Conservation (phyloP, 2,329 filamentous ascomycete species). For the Alternaria novae-zelandiae region DNA sequence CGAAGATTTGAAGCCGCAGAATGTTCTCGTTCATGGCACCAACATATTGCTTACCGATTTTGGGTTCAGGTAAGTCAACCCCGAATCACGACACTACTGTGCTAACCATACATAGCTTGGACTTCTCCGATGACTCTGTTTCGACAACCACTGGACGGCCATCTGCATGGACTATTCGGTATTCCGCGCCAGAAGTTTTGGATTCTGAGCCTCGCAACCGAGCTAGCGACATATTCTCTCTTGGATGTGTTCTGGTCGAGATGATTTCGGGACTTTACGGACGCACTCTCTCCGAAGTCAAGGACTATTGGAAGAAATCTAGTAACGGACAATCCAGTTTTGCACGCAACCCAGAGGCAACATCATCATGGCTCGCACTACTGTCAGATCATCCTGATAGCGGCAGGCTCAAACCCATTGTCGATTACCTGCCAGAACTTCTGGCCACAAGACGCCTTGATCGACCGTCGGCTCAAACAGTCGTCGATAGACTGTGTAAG, state of each 20-base stretch:
- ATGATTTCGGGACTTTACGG: background rate
- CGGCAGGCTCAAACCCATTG: background rate
- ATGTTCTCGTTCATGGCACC: background rate
- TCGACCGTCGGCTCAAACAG: background rate
- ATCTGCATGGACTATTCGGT: background rate
- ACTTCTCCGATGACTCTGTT: background rate
- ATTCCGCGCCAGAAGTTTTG: background rate
- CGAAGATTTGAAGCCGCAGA: background rate
- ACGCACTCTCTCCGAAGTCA: background rate
- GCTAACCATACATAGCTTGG: background rate
- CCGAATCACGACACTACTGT: too few relatives aligned
- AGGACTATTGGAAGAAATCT: background rate
- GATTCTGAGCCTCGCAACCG: background rate
- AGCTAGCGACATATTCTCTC: background rate
- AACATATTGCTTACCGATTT: background rate
- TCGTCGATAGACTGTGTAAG: accelerated
- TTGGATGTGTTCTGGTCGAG: background rate
- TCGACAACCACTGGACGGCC: background rate
- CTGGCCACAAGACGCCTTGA: background rate
- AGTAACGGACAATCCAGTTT: background rate
- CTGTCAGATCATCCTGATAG: background rate
- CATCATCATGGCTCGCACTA: background rate
- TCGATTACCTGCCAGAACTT: background rate
- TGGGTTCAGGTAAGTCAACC: background rate
- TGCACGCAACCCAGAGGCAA: background rate